A percentile compares a stretch with the other conserved stretches of the same genome.
These are phyloP conservation scores for Coemansia sp. DNA, from an alignment of 192 early-diverging fungal species.

Conservation along the genomic window DNA sequence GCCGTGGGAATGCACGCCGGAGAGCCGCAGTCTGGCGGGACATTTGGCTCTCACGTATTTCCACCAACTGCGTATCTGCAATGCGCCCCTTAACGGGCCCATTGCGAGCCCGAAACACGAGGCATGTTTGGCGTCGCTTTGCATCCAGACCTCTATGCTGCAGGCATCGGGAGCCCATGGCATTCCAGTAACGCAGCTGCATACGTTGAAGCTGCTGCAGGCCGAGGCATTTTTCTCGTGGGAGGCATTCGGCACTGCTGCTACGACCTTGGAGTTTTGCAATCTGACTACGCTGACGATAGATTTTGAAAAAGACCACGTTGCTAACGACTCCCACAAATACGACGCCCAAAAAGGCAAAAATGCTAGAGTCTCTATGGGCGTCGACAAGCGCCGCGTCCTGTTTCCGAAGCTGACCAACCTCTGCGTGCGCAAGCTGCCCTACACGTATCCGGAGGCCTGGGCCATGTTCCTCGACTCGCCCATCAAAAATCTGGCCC, in stretches of 20 bases:
- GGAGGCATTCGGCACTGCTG: slow-evolving; percentile 18
- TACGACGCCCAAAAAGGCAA: slow-evolving; percentile 14
- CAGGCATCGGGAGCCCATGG: neutral
- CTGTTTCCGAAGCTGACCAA: slow-evolving; percentile 12
- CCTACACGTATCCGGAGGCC: slow-evolving; percentile 33
- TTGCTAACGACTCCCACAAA: slow-evolving; percentile 23
- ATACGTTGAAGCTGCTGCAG: slow-evolving; percentile 17
- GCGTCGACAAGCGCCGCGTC: slow-evolving; percentile 15
- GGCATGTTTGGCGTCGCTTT: slow-evolving; percentile 13
- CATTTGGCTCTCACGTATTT: slow-evolving; percentile 3
- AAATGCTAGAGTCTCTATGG: slow-evolving; percentile 30
- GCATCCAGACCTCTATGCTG: slow-evolving; percentile 22
- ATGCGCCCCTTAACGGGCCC: neutral
- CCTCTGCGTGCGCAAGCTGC: slow-evolving; percentile 20
- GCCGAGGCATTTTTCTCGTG: slow-evolving; percentile 39
- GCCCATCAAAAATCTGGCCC: slow-evolving; percentile 17
- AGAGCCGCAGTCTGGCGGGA: slow-evolving; percentile 12
- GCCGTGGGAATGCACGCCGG: slow-evolving; percentile 20
- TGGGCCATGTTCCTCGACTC: slow-evolving; percentile 43
- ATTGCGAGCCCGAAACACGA: neutral
- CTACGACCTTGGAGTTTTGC: slow-evolving; percentile 7
- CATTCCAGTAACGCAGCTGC: slow-evolving; percentile 7
- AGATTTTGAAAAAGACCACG: slow-evolving; percentile 36
- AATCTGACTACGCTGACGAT: slow-evolving; percentile 22
- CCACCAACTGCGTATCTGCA: slow-evolving; percentile 4